Conservation (phyloP, 2,329 filamentous ascomycete genomes). For the Penicillium sclerotiorum region DNA sequence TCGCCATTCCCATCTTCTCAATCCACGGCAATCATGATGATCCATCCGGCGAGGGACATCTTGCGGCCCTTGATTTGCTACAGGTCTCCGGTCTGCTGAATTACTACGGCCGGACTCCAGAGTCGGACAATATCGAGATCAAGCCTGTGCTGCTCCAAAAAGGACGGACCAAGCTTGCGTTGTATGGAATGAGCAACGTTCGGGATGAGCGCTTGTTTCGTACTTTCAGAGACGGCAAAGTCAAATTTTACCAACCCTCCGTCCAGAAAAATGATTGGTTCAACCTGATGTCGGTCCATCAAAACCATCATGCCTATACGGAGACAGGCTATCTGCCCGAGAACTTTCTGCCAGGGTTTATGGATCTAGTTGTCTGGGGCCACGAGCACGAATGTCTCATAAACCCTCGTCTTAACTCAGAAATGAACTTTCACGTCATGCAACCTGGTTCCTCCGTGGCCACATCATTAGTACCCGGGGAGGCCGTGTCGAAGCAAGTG, state of each 20-base stretch:
- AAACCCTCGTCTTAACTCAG: conserved; percentile 77
- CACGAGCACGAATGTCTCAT: conserved; percentile 97
- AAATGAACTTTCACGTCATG: conserved; percentile 93
- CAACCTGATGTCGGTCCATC: conserved; percentile 91
- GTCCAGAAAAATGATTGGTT: conserved; percentile 89
- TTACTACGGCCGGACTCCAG: conserved; percentile 89
- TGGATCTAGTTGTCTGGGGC: conserved; percentile 93
- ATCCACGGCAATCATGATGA: conserved; percentile 99
- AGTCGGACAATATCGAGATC: conserved; percentile 89
- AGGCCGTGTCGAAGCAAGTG: conserved; percentile 89
- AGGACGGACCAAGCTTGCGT: conserved; percentile 84
- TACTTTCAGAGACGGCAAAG: conserved; percentile 88
- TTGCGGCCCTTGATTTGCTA: conserved; percentile 85
- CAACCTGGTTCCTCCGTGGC: conserved; percentile 96
- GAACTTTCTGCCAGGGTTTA: conserved; percentile 84
- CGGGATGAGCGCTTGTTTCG: conserved; percentile 92
- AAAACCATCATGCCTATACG: conserved; percentile 92
- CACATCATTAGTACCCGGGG: conserved; percentile 85
- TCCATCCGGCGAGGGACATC: conserved; percentile 92
- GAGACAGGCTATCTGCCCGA: conserved; percentile 94
- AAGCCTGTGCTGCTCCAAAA: conserved; percentile 94
- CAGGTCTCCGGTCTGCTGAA: conserved; percentile 91
- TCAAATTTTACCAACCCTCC: conserved; percentile 87
- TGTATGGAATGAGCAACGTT: conserved; percentile 95
- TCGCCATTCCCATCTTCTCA: conserved; percentile 95